Percentiles rank a stretch among this genome's conserved stretches.
Evolutionary conservation across 306 rosid species (phyloP).

Genomic region (Macrotyloma uniflorum): DNA sequence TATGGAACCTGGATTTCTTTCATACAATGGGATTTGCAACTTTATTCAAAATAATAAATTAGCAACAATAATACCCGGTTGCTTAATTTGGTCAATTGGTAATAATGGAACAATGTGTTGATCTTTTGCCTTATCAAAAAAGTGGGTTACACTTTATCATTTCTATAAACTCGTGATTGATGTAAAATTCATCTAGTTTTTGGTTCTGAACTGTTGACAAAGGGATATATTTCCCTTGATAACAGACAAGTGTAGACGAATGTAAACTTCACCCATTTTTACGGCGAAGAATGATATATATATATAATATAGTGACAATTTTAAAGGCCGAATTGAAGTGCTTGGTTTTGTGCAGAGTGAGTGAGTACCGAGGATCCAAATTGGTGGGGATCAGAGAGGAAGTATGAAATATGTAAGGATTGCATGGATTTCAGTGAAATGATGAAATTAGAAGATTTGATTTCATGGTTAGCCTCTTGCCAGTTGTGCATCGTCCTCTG

Average conservation of each 20-base stretch:
- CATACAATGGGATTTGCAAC: constrained; percentile 5
- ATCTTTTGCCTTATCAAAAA: constrained; percentile 24
- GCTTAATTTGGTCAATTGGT: constrained; percentile 36
- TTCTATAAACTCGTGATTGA: constrained; percentile 28
- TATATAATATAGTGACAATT: no score
- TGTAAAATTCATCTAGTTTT: constrained; percentile 21
- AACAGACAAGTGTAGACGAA: constrained; percentile 15
- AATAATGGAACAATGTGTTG: constrained; percentile 37
- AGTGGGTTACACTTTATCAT: constrained; percentile 22
- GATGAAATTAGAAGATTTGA: constrained; percentile 4
- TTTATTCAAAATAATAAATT: neutral
- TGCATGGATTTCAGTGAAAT: constrained; percentile 70
- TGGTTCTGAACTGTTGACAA: no score
- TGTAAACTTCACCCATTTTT: constrained; percentile 28
- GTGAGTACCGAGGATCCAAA: constrained; percentile 36
- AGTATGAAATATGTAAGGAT: neutral
- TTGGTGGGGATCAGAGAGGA: constrained; percentile 43
- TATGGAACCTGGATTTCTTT: constrained; percentile 24
- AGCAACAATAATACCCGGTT: constrained; percentile 21
- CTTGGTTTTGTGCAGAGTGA: constrained; percentile 19
- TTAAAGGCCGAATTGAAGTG: constrained; percentile 21
- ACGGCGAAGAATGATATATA: constrained; percentile 8
- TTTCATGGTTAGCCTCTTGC: neutral
- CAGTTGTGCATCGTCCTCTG: constrained; percentile 48
- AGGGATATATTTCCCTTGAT: neutral